Percentiles rank a stretch among this genome's conserved stretches.
phyloP scores from a whole-genome alignment of 495 filamentous ascomycete genomes.

The Penicillium waksmanii region DNA sequence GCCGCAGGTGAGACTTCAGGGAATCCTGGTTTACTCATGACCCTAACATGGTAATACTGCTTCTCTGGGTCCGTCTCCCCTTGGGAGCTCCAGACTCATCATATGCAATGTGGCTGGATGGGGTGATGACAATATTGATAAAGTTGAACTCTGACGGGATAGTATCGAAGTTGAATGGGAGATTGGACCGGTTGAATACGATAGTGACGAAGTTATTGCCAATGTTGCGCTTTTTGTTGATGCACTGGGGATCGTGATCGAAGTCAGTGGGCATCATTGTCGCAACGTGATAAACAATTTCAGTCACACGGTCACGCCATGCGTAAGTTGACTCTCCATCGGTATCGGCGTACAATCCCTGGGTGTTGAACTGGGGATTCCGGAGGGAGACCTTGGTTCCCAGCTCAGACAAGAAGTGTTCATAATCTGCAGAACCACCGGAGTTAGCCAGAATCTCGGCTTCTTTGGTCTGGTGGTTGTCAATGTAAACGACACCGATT shows the following conservation, averaged over 20 bases:
- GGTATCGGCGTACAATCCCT: slow-evolving; percentile 81
- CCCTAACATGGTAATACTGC: slow-evolving; percentile 80
- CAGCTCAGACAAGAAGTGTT: slow-evolving; percentile 76
- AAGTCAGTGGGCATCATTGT: slow-evolving; percentile 95
- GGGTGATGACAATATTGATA: slow-evolving; percentile 94
- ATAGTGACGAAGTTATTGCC: slow-evolving; percentile 99
- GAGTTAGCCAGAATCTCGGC: slow-evolving; percentile 83
- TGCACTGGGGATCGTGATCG: slow-evolving; percentile 71
- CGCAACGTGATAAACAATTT: slow-evolving; percentile 92
- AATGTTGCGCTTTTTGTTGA: slow-evolving; percentile 90
- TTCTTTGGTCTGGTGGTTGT: slow-evolving; percentile 78
- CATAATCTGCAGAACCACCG: slow-evolving; percentile 81
- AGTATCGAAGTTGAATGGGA: slow-evolving; percentile 85
- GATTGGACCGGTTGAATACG: slow-evolving; percentile 92
- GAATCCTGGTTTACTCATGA: slow-evolving; percentile 82
- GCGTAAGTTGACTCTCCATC: slow-evolving; percentile 88
- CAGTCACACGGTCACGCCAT: slow-evolving; percentile 92
- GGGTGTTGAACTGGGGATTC: slow-evolving; percentile 86
- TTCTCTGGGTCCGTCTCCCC: slow-evolving; percentile 39
- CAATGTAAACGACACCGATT: slow-evolving; percentile 91
- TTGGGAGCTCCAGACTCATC: slow-evolving; percentile 29
- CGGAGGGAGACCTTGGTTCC: slow-evolving; percentile 80
- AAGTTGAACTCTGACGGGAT: slow-evolving; percentile 94
- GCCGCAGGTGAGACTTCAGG: slow-evolving; percentile 88
- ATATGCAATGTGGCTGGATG: slow-evolving; percentile 63